Conservation (phyloP, 768 basidiomycete species). For the Lactarius pseudohatsudake region DNA sequence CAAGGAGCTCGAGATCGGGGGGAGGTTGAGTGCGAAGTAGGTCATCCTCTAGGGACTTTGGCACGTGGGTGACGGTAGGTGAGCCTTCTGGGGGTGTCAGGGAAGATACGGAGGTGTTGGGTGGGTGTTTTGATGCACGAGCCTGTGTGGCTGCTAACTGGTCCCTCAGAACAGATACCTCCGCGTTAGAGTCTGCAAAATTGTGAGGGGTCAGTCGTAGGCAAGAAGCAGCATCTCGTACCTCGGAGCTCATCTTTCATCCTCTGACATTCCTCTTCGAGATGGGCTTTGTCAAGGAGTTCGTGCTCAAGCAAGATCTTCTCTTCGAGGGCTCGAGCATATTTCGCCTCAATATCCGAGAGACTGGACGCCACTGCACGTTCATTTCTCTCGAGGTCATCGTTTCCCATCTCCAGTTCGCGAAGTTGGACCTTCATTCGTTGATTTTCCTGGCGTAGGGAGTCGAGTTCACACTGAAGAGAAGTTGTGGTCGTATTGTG, state of each 20-base stretch:
- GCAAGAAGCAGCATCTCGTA: conserved; percentile 36
- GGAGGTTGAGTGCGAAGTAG: conserved; percentile 60
- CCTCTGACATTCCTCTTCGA: conserved; percentile 90
- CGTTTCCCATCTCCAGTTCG: conserved; percentile 96
- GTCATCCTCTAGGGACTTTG: conserved; percentile 52
- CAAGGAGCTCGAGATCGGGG: conserved; percentile 58
- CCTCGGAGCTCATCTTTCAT: conserved; percentile 93
- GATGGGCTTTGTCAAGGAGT: conserved; percentile 80
- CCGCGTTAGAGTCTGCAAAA: conserved; percentile 73
- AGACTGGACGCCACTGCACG: conserved; percentile 81
- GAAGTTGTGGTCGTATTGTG: conserved; percentile 90
- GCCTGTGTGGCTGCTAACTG: conserved; percentile 51
- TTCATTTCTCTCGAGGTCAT: conserved; percentile 94
- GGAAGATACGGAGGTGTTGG: conserved; percentile 29
- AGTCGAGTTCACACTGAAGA: conserved; percentile 89
- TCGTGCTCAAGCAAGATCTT: conserved; percentile 98
- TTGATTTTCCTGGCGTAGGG: conserved; percentile 72
- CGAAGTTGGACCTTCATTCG: conserved; percentile 70
- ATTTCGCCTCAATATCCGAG: conserved; percentile 83
- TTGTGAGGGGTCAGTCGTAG: conserved; percentile 17
- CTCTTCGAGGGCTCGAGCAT: conserved; percentile 89
- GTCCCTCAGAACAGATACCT: conserved; percentile 80
- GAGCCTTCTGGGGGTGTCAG: conserved; percentile 37
- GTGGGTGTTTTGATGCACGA: conserved; percentile 32
- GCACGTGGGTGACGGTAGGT: conserved; percentile 30